A percentile compares a stretch with the other conserved stretches of the same genome.
phyloP scores from a whole-genome alignment of 148 eudicot species.

The Bassia scoparia region DNA sequence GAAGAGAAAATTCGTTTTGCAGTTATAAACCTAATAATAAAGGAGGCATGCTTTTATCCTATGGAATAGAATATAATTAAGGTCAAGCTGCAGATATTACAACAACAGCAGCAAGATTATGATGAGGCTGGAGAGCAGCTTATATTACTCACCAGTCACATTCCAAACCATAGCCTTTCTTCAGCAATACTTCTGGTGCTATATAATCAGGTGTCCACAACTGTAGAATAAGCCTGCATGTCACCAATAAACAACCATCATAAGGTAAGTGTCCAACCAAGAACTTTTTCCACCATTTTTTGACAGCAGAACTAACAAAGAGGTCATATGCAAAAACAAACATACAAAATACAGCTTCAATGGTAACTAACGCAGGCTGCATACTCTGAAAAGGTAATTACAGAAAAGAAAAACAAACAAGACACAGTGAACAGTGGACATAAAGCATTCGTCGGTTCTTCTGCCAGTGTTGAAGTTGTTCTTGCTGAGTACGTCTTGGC shows the following conservation, averaged over 20 bases:
- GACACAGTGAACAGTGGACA: conserved; percentile 30
- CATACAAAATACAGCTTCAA: not conserved
- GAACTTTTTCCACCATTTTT: conserved; percentile 13
- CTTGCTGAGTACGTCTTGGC: conserved; percentile 90
- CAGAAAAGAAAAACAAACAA: not conserved
- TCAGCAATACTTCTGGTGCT: conserved; percentile 90
- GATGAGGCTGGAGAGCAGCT: not conserved
- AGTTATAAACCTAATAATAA: not conserved
- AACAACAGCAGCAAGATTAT: not conserved
- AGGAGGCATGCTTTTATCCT: not conserved
- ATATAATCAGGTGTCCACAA: conserved; percentile 97
- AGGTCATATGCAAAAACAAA: not conserved
- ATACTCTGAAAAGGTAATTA: not conserved
- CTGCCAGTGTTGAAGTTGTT: conserved; percentile 94
- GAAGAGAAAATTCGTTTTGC: no score
- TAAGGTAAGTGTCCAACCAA: conserved; percentile 16
- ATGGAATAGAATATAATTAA: not conserved
- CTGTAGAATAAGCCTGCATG: conserved; percentile 92
- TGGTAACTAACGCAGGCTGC: not conserved
- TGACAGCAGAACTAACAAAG: not conserved
- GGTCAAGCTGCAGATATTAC: not conserved
- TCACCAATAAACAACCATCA: conserved; percentile 21
- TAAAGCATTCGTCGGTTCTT: conserved; percentile 92
- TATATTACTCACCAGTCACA: conserved; percentile 81
- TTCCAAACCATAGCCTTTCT: conserved; percentile 93